Evolutionary conservation across 345 rosid genomes (phyloP).

Genomic region (Erodium maritimum): DNA sequence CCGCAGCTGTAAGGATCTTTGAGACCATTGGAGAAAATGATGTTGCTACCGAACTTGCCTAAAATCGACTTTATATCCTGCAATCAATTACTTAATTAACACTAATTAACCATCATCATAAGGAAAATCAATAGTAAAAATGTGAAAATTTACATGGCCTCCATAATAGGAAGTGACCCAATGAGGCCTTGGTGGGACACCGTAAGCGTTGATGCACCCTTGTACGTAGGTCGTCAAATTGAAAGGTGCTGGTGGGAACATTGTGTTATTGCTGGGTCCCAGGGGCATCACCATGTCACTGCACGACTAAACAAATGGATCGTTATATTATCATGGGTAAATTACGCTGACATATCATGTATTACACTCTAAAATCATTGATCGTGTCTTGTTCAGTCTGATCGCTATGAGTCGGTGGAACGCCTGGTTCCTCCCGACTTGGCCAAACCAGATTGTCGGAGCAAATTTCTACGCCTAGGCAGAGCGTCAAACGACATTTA

Average conservation of each 20-base stretch:
- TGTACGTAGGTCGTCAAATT: slow-evolving; percentile 2
- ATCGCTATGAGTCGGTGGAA: too few relatives aligned
- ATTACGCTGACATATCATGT: not conserved
- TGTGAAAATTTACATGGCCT: slow-evolving; percentile 24
- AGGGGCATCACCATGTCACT: slow-evolving; percentile 47
- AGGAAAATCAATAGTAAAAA: too few relatives aligned
- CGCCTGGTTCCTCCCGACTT: too few relatives aligned
- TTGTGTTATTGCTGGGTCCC: slow-evolving; percentile 19
- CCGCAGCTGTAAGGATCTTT: slow-evolving; percentile 46
- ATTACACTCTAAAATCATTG: not conserved
- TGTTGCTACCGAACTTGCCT: slow-evolving; percentile 38
- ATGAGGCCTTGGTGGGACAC: slow-evolving; percentile 37
- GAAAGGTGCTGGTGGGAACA: slow-evolving; percentile 26
- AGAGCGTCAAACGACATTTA: too few relatives aligned
- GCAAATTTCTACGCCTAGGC: too few relatives aligned
- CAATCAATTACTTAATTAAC: not conserved
- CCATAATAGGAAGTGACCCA: slow-evolving; percentile 47
- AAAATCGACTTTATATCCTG: slow-evolving; percentile 41
- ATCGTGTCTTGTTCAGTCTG: too few relatives aligned
- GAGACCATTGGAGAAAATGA: slow-evolving; percentile 50
- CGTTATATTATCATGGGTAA: too few relatives aligned
- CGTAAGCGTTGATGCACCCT: slow-evolving; percentile 4
- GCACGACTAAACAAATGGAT: slow-evolving; percentile 15
- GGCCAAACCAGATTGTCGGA: too few relatives aligned
- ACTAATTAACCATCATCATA: too few relatives aligned